Percentiles rank a stretch among this genome's conserved stretches.
phyloP scores from a whole-genome alignment of 139 green algal genomes.

The Chlamydomonas sp. region DNA sequence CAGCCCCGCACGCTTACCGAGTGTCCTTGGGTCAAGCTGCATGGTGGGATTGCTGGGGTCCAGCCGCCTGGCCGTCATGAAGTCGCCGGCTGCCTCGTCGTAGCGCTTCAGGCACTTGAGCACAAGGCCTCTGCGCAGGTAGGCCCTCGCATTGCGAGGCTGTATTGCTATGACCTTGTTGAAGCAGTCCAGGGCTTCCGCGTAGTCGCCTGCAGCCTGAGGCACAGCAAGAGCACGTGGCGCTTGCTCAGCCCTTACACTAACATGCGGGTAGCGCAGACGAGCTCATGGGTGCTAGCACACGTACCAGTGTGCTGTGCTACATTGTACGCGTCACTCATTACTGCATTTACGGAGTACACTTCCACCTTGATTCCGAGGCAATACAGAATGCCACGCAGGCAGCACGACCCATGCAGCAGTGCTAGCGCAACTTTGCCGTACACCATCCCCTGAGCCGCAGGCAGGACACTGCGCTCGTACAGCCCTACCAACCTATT shows the following conservation, averaged over 20 bases:
- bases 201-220: conserved; percentile 6
- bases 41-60: conserved; percentile 34
- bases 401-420: no score
- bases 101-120: conserved; percentile 18
- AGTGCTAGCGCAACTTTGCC: no score
- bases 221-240: neutral
- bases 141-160: conserved; percentile 51
- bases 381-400: no score
- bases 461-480: no score
- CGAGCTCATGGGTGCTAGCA: no score
- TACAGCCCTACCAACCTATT: neutral
- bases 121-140: conserved; percentile 50
- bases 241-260: neutral
- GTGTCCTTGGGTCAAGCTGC: conserved; percentile 38
- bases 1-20: conserved; percentile 34
- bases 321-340: no score
- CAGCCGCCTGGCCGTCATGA: conserved; percentile 39
- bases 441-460: no score
- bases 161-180: conserved; percentile 49
- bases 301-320: no score
- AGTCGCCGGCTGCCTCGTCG: conserved; percentile 43
- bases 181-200: conserved; percentile 37
- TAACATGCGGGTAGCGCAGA: neutral
- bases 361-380: no score
- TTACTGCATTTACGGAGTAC: no score